Conservation (phyloP, 148 eudicot genomes). For the Vaccinium corymbosum region DNA sequence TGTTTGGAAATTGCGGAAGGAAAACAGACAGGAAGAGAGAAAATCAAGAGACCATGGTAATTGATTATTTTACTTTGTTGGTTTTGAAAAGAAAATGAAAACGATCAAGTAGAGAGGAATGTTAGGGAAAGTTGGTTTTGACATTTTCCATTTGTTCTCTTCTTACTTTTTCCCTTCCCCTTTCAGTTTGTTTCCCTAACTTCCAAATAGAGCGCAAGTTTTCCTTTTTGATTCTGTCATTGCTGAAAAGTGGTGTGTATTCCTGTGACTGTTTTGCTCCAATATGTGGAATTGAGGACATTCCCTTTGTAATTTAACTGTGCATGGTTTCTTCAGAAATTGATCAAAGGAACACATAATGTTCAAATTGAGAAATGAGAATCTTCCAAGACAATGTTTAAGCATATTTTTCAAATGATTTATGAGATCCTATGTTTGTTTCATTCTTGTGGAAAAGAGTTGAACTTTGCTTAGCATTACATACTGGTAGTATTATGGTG, state of each 20-base stretch:
- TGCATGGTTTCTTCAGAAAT: background rate
- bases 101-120: too few relatives aligned
- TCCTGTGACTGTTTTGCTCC: background rate
- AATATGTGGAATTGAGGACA: background rate
- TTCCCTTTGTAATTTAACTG: background rate
- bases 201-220: background rate
- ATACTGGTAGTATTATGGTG: background rate
- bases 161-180: too few relatives aligned
- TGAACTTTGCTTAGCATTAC: background rate
- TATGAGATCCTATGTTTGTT: background rate
- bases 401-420: background rate
- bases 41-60: too few relatives aligned
- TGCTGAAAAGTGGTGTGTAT: background rate
- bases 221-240: background rate
- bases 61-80: too few relatives aligned
- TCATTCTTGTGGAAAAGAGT: background rate
- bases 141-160: too few relatives aligned
- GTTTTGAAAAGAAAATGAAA: too few relatives aligned
- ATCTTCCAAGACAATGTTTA: background rate
- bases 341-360: background rate
- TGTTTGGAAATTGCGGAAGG: too few relatives aligned
- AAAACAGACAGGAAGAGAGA: background rate
- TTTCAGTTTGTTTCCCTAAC: too few relatives aligned
- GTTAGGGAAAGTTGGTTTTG: too few relatives aligned
- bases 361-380: background rate